Evolutionary conservation across 306 rosid species (phyloP), one percentile per base, ranked within the genome.

Genomic region (Hippophae rhamnoides): DNA sequence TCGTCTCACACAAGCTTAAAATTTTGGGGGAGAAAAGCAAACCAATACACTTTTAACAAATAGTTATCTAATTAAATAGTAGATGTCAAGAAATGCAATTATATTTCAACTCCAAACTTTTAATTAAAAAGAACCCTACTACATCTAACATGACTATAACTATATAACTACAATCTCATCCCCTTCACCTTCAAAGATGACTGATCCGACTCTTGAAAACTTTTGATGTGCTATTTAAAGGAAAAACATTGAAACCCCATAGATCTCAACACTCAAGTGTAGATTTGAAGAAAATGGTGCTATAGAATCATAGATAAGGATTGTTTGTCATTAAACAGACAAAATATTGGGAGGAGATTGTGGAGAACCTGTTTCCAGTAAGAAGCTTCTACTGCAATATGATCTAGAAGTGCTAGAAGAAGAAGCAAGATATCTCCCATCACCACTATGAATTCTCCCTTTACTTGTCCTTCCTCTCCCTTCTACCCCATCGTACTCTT

Each of bases 371-470:
- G 56, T 80, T 75, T 93, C 99, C n/a, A 93, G 95, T 60, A 93
- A 79, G 70, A 86, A 88, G 70, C 85, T 93, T 72, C 97, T 82
- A 54, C 99, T 93, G 79, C 99, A 84, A 80, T 88, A 79, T 4
- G 99, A 88, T 62, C 90, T 74, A 14, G 99, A 81, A n/a, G 99
- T 93, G 72, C 99, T 93, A 9, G 99, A 93, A 50, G 99, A 93
- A 25, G 99, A 93, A 70, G 99, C 97, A 27, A 88, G 86, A 73
- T 78, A 82, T 77, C 90, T 93, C 57, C 88, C 97, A 43, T 86
- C 99, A 27, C 94, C 97, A 18, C 94, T 85, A 53, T 78, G 78
- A 63, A 71, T 73, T 70, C 86, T 82, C 7, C 90, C 96, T 58
- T 80, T 85, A 75, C 88, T 78, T 46, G 79, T 78, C 73, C 95